Base-by-base conservation (phyloP, 2,329 filamentous ascomycete genomes). In the Pseudogymnoascus sp. region DNA sequence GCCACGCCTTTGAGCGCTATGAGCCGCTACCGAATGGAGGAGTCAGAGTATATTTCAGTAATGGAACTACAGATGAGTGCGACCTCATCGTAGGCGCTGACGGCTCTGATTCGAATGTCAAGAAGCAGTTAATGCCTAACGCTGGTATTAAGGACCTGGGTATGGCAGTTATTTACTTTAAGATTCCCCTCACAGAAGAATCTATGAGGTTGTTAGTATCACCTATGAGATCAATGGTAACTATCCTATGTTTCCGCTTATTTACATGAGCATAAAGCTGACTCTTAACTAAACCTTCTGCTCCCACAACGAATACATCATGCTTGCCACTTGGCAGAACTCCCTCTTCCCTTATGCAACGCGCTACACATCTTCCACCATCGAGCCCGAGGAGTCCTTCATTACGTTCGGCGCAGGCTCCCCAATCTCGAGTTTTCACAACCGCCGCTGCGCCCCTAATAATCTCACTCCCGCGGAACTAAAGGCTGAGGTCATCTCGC, bases 91-190 rank as follows among this genome's bases (percentile, higher is more conserved):
- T 97, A 8, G 92, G 92, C 1, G 93, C 93, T 5, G 92, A 97
- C 68, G 93, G 92, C 14, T 90, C 91, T 36, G 96, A 96, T 74
- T 94, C 90, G 68, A 92, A 91, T 0, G 93, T 97, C 16, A 85
- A 93, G 30, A 36, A 41, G 7, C 69, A 70, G 42, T 61, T 71
- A 9, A 55, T 71, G 14, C 69, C 69, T 1, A 39, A 63, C n/a
- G 60, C 67, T 3, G 66, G 19, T 23, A 64, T 69, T 14, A 60
- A 59, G 22, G 45, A 64, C 3, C 62, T 64, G 3, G 66, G 66
- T 42, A 16, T 70, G 8, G 65, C 65, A 3, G 67, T 69, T 9
- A 69, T 70, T 12, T 71, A 71, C 49, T 70, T 71, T 58, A 71
- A 71, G 49, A 68, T 70, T 39, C 69, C 69, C 0, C 62, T 68